Evolutionary conservation across 768 basidiomycete genomes (phyloP).

Genomic region (Calocybe indica): DNA sequence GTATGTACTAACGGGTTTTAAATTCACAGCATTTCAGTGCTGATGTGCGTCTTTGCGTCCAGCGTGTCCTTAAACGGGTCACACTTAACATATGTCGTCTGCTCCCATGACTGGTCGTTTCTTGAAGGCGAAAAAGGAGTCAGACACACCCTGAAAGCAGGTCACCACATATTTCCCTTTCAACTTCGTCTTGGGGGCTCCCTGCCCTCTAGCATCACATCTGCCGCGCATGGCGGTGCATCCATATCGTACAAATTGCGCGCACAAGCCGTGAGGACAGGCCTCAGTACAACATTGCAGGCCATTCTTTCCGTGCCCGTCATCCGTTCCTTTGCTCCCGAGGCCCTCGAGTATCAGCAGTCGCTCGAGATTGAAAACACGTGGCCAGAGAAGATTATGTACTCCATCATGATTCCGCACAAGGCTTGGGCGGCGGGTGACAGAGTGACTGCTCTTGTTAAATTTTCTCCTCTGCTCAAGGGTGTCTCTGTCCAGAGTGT

Average conservation of each 20-base stretch:
- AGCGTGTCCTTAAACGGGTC: constrained; percentile 28
- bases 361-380: constrained; percentile 94
- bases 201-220: constrained; percentile 72
- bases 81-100: constrained; percentile 51
- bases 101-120: constrained; percentile 90
- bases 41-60: constrained; percentile 4
- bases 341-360: constrained; percentile 93
- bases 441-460: constrained; percentile 71
- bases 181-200: constrained; percentile 80
- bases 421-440: constrained; percentile 95
- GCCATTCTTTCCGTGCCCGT: constrained; percentile 57
- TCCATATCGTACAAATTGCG: constrained; percentile 85
- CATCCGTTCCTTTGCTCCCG: constrained; percentile 66
- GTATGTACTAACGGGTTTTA: constrained; percentile 32
- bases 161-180: constrained; percentile 90
- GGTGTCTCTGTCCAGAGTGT: constrained; percentile 71
- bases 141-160: constrained; percentile 91
- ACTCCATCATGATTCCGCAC: constrained; percentile 88
- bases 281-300: constrained; percentile 60
- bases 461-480: constrained; percentile 83
- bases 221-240: constrained; percentile 50
- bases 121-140: constrained; percentile 77
- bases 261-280: constrained; percentile 74
- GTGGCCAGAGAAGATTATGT: constrained; percentile 98
- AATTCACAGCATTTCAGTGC: not conserved